phyloP scores from a whole-genome alignment of 768 basidiomycete species.

The Chlorophyllum brunneum region DNA sequence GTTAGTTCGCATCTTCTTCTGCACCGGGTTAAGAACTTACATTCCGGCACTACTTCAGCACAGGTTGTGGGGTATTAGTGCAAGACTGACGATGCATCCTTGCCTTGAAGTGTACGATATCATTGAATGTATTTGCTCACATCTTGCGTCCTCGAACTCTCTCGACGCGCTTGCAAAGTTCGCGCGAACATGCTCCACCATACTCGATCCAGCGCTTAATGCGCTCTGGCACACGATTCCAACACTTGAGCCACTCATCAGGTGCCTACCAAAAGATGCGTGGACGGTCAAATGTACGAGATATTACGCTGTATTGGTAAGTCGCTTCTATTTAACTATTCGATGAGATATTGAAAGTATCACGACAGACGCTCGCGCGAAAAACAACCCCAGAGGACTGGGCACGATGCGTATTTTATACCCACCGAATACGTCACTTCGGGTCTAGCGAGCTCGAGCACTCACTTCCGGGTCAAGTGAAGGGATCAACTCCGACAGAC shows the following conservation, averaged over 20 bases:
- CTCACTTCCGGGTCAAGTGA: background rate
- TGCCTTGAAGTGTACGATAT: slow-evolving; percentile 7
- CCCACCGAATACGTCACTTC: slow-evolving; percentile 1
- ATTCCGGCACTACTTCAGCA: background rate
- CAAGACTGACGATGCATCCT: background rate
- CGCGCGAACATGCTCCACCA: slow-evolving; percentile 9
- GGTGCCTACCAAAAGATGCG: slow-evolving; percentile 12
- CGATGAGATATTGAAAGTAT: background rate
- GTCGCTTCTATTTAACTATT: background rate
- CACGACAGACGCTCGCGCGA: background rate
- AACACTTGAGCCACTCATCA: slow-evolving; percentile 14
- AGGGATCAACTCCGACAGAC: slow-evolving; percentile 8
- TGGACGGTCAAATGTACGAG: background rate
- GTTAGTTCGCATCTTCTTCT: background rate
- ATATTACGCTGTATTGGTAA: slow-evolving; percentile 4
- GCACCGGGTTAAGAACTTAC: background rate
- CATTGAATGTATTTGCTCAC: slow-evolving; percentile 5
- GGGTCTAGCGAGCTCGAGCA: background rate
- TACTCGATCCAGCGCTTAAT: slow-evolving; percentile 14
- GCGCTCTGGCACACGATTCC: slow-evolving; percentile 13
- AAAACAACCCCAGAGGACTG: slow-evolving; percentile 1
- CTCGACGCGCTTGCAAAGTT: slow-evolving; percentile 4
- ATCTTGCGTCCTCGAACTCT: background rate
- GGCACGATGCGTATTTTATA: slow-evolving; percentile 7
- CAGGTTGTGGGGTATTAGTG: background rate